These are phyloP conservation scores for Trichoderma semiorbis DNA, from an alignment of 2,329 filamentous ascomycete genomes.

Conservation along the genomic window DNA sequence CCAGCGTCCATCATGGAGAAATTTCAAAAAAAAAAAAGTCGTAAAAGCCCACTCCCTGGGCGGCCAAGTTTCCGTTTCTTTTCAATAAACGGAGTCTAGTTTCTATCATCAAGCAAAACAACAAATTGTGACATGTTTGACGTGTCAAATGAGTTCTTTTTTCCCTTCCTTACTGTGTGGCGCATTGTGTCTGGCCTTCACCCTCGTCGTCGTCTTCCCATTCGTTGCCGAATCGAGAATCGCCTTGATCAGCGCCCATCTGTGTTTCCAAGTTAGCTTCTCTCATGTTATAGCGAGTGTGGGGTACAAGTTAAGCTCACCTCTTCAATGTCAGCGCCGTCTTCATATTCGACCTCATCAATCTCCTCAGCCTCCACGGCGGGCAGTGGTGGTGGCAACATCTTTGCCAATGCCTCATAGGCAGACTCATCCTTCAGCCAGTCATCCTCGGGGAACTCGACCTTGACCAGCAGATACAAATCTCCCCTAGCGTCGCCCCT, in stretches of 20 bases:
- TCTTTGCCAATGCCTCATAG: conserved; percentile 66
- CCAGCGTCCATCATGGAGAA: neutral
- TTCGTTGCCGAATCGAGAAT: conserved; percentile 60
- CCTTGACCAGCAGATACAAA: conserved; percentile 78
- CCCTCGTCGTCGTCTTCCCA: conserved; percentile 73
- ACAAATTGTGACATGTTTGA: neutral
- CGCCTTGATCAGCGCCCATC: conserved; percentile 70
- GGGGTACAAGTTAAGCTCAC: conserved; percentile 38
- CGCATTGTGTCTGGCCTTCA: conserved; percentile 65
- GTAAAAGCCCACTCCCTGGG: neutral
- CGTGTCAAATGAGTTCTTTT: neutral
- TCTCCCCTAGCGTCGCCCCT: conserved; percentile 80
- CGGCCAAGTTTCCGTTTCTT: neutral
- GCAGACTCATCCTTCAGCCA: conserved; percentile 74
- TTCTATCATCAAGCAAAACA: conserved; percentile 11
- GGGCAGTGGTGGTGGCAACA: conserved; percentile 64
- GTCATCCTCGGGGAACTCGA: conserved; percentile 83
- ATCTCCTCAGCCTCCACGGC: conserved; percentile 68
- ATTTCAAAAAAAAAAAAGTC: neutral
- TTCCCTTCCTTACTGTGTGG: conserved; percentile 57
- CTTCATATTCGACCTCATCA: conserved; percentile 85
- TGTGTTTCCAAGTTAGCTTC: conserved; percentile 33
- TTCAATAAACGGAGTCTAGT: conserved; percentile 10
- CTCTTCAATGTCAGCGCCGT: conserved; percentile 78
- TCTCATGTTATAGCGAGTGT: neutral